Percentiles rank a stretch among this genome's conserved stretches.
These are phyloP conservation scores for Trichophyton benhamiae DNA, from an alignment of 2,329 filamentous ascomycete species.

Conservation along the genomic window DNA sequence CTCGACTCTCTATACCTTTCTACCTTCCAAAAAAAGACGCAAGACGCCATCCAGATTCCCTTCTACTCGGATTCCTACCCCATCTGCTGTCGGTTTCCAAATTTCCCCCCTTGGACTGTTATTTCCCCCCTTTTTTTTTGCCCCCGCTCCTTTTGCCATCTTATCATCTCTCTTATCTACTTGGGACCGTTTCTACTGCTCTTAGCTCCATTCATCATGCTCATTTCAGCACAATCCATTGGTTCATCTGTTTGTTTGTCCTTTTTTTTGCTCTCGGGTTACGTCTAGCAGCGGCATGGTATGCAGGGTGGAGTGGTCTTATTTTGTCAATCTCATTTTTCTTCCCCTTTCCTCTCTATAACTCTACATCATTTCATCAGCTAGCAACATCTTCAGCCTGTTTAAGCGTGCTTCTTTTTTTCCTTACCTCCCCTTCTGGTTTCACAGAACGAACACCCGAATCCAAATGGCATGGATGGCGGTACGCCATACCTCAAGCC, in stretches of 20 bases:
- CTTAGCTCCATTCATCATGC: not conserved
- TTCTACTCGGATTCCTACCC: not conserved
- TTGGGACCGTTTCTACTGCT: not conserved
- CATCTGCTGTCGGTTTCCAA: not conserved
- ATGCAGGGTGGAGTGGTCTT: conserved; percentile 3
- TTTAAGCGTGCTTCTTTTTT: too few species aligned
- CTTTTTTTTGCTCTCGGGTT: not conserved
- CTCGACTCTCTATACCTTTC: not conserved
- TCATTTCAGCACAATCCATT: not conserved
- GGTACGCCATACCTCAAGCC: too few species aligned
- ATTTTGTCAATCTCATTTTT: not conserved
- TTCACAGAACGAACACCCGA: too few species aligned
- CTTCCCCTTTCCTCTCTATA: not conserved
- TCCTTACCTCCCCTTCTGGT: too few species aligned
- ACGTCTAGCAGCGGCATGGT: conserved; percentile 4
- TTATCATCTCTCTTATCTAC: not conserved
- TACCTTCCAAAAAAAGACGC: not conserved
- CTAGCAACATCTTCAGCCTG: too few species aligned
- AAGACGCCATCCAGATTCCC: not conserved
- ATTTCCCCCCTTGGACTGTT: not conserved
- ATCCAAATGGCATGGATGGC: too few species aligned
- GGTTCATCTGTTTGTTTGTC: not conserved
- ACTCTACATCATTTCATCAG: not conserved
- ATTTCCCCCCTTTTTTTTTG: too few species aligned
- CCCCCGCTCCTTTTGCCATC: not conserved